Percentiles rank a stretch among this genome's conserved stretches.
phyloP scores from a whole-genome alignment of 805 yeast genomes.

The Schizosaccharomyces osmophilus region DNA sequence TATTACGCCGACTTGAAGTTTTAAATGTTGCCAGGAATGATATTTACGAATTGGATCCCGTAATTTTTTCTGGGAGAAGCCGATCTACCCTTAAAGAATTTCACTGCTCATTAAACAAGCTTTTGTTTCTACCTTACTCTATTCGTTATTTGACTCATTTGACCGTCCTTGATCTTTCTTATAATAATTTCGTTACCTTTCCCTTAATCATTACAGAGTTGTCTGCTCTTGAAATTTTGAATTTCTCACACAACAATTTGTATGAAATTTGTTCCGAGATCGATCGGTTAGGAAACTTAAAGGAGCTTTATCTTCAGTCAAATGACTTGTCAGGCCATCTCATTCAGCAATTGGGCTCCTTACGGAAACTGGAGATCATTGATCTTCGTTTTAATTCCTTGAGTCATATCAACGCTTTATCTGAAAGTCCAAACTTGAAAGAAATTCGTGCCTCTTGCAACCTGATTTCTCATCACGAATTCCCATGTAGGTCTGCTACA shows the following conservation, averaged over 20 bases:
- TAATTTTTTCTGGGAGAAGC: constrained; percentile 22
- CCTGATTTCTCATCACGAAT: background rate
- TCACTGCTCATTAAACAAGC: background rate
- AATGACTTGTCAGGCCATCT: background rate
- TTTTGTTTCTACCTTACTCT: background rate
- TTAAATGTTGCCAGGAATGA: background rate
- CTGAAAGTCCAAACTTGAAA: background rate
- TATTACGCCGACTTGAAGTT: background rate
- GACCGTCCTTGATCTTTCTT: constrained; percentile 10
- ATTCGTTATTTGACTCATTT: background rate
- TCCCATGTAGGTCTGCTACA: background rate
- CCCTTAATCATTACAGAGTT: constrained; percentile 56
- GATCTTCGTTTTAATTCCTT: background rate
- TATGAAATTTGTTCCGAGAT: constrained; percentile 19
- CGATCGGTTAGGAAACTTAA: constrained; percentile 27
- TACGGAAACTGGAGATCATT: background rate
- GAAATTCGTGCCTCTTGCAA: background rate
- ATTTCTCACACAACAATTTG: constrained; percentile 57
- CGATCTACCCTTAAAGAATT: background rate
- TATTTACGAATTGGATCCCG: constrained; percentile 20
- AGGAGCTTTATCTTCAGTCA: constrained; percentile 25
- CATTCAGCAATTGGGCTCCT: background rate
- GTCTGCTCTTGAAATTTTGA: constrained; percentile 36
- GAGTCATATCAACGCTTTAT: background rate
- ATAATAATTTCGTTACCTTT: constrained; percentile 45